phyloP scores from a whole-genome alignment of 352 stramenopile genomes.

The Thraustochytrium sp. region DNA sequence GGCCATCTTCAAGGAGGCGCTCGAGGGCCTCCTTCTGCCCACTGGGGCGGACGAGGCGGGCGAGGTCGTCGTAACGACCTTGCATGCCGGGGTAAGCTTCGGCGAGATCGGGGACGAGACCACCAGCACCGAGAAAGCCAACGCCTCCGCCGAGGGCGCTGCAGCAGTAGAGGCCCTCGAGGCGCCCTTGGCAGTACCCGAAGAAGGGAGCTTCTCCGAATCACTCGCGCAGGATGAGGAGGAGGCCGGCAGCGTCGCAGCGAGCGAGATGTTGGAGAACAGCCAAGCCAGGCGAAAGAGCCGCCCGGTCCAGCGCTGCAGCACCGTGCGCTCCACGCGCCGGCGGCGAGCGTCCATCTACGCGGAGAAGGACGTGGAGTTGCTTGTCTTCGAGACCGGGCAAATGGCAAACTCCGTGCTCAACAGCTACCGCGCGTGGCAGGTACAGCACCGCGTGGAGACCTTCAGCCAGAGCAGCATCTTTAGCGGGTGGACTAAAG shows the following conservation, averaged over 20 bases:
- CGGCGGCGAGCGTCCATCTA: neutral
- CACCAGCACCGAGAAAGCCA: neutral
- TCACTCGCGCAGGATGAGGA: too few relatives aligned
- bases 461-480: neutral
- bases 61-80: neutral
- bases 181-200: too few relatives aligned
- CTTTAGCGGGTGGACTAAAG: neutral
- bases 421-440: constrained; percentile 18
- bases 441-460: neutral
- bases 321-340: neutral
- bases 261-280: too few relatives aligned
- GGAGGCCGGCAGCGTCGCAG: too few relatives aligned
- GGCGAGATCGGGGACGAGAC: constrained; percentile 17
- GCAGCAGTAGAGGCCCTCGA: too few relatives aligned
- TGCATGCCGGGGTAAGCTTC: constrained; percentile 3
- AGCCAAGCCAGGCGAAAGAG: too few relatives aligned
- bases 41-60: neutral
- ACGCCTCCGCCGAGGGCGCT: too few relatives aligned
- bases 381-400: neutral
- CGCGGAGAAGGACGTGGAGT: constrained; percentile 1
- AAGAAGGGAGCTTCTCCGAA: too few relatives aligned
- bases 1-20: neutral
- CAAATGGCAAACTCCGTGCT: neutral
- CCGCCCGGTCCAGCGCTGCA: neutral
- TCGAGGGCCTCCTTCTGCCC: neutral